A percentile compares a stretch with the other conserved stretches of the same genome.
These are phyloP conservation scores for Scedosporium boydii DNA, from an alignment of 2,329 filamentous ascomycete genomes.

Conservation along the genomic window DNA sequence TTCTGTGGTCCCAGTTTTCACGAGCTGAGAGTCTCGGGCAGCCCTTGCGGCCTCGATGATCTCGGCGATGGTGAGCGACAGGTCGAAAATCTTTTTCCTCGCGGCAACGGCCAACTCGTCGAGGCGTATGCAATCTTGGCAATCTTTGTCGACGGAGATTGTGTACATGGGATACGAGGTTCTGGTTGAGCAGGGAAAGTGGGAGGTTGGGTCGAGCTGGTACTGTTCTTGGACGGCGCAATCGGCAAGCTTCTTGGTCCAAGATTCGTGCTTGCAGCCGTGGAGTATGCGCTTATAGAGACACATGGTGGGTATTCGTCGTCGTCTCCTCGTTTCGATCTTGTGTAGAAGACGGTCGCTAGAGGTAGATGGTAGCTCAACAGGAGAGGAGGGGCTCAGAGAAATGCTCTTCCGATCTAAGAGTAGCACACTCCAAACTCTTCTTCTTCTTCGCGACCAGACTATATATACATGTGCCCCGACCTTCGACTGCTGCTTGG, in stretches of 20 bases:
- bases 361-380: no score
- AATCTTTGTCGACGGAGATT: neutral
- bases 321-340: neutral
- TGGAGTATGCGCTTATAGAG: conserved; percentile 12
- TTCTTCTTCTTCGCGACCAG: no score
- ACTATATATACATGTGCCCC: no score
- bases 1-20: no score
- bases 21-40: neutral
- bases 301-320: conserved; percentile 11
- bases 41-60: neutral
- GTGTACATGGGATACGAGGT: neutral
- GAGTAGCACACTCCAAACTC: no score
- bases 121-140: neutral
- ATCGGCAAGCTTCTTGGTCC: neutral
- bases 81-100: neutral
- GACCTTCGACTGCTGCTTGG: no score
- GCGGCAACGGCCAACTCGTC: neutral
- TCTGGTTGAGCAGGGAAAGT: neutral
- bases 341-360: neutral
- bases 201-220: neutral
- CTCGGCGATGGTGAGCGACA: neutral
- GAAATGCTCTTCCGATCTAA: no score
- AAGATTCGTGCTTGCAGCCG: conserved; percentile 11
- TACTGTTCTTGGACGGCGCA: neutral
- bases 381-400: no score